Evolutionary conservation across 2,329 filamentous ascomycete species (phyloP), one percentile per base, ranked within the genome.

Genomic region (Colletotrichum shisoi): DNA sequence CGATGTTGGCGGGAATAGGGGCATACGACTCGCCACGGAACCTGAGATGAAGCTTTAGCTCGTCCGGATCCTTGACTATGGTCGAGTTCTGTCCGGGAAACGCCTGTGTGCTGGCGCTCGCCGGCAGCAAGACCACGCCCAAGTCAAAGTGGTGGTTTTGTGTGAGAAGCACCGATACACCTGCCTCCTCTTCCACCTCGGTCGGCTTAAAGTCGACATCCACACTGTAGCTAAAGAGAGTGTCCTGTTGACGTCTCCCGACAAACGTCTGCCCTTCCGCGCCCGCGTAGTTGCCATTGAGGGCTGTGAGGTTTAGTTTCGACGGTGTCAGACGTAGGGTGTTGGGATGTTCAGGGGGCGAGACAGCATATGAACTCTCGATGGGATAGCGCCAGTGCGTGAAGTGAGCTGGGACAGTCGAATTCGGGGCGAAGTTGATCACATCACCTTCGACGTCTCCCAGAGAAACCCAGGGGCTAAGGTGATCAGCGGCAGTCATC

Each of bases 351-450:
- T 74, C 79, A 0, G 70, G 72, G 0, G 79, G 79, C 0, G 82
- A 87, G 15, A 83, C 68, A 1, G 73, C 76, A 76, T 81, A 89
- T 64, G 77, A 79, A 58, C 73, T 75, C 0, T 77, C 71, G 31
- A 79, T 76, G 2, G 85, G 85, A 27, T 80, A 84, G 7, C 87
- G 80, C 79, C 85, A 87, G 77, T 85, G 79, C 2, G 84, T 80
- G 70, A 89, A 84, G 70, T 88, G 83, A 1, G 77, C 76, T 6
- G 85, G 85, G 0, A 88, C 73, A 0, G 72, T 69, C 0, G 78
- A 78, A 0, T 77, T 76, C 0, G 79, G 76, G 12, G 74, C 70
- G 71, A 88, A 87, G 34, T 81, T 77, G 51, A 84, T 74, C 6
- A 73, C 70, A 67, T 87, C 84, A 3, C 77, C 76, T 21, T 78